phyloP scores from a whole-genome alignment of 495 filamentous ascomycete species.

The Trichoderma virens region DNA sequence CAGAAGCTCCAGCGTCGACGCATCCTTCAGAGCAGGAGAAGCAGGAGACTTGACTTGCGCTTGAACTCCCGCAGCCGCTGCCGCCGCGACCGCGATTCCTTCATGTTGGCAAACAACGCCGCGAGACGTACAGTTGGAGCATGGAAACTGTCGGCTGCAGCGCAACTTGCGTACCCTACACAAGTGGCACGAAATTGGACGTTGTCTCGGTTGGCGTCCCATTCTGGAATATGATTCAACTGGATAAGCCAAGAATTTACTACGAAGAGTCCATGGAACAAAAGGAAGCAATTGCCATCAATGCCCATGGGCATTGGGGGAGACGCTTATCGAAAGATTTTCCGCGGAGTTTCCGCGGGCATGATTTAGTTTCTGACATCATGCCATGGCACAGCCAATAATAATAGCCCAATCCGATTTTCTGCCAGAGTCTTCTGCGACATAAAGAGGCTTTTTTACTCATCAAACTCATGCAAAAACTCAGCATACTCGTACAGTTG shows the following conservation, averaged over 20 bases:
- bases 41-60: too few relatives aligned
- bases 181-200: conserved; percentile 14
- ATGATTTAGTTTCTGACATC: background rate
- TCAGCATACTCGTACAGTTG: too few relatives aligned
- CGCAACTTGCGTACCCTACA: conserved; percentile 22
- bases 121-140: conserved; percentile 23
- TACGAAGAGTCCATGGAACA: background rate
- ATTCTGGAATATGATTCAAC: background rate
- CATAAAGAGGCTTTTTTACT: too few relatives aligned
- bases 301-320: background rate
- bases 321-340: background rate
- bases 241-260: background rate
- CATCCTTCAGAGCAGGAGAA: conserved; percentile 14
- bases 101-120: conserved; percentile 19
- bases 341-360: background rate
- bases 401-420: too few relatives aligned
- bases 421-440: too few relatives aligned
- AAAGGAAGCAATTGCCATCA: background rate
- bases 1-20: conserved; percentile 14
- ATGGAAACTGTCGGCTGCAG: conserved; percentile 22
- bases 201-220: conserved; percentile 8
- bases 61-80: background rate
- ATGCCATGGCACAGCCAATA: background rate
- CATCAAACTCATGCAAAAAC: too few relatives aligned
- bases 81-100: background rate